Evolutionary conservation across 345 rosid species (phyloP).

Genomic region (Sonneratia alba): DNA sequence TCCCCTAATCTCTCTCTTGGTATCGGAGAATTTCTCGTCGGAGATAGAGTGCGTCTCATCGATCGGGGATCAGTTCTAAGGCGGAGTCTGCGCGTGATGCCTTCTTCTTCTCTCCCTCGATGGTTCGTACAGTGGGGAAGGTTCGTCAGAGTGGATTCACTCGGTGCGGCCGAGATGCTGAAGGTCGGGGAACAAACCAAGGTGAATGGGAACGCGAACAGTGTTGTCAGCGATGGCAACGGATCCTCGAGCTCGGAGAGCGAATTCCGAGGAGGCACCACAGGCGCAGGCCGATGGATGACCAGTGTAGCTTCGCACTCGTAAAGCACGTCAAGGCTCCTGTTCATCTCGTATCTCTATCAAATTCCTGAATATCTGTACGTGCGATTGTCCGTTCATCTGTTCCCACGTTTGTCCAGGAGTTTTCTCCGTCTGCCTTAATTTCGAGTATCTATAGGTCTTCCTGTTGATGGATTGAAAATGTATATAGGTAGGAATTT

Average conservation of each 20-base stretch:
- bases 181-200: too few relatives aligned
- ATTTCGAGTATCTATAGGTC: background rate
- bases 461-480: too few relatives aligned
- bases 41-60: background rate
- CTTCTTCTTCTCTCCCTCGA: background rate
- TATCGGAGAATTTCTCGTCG: background rate
- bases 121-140: background rate
- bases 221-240: constrained; percentile 8
- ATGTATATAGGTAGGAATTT: background rate
- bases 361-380: background rate
- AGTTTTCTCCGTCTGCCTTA: background rate
- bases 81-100: too few relatives aligned
- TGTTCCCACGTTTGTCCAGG: background rate
- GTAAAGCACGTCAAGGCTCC: constrained; percentile 87
- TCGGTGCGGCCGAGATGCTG: too few relatives aligned
- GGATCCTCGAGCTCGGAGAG: constrained; percentile 26
- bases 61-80: background rate
- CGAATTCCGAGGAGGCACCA: too few relatives aligned
- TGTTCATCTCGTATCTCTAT: constrained; percentile 64
- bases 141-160: too few relatives aligned
- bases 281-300: constrained; percentile 6
- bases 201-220: constrained; percentile 9
- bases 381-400: background rate
- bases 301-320: constrained; percentile 80
- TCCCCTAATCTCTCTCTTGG: background rate